Percentiles rank a stretch among this genome's conserved stretches.
These are phyloP conservation scores for Carex cristatella DNA, from an alignment of 176 grass and related monocot species.

Conservation along the genomic window DNA sequence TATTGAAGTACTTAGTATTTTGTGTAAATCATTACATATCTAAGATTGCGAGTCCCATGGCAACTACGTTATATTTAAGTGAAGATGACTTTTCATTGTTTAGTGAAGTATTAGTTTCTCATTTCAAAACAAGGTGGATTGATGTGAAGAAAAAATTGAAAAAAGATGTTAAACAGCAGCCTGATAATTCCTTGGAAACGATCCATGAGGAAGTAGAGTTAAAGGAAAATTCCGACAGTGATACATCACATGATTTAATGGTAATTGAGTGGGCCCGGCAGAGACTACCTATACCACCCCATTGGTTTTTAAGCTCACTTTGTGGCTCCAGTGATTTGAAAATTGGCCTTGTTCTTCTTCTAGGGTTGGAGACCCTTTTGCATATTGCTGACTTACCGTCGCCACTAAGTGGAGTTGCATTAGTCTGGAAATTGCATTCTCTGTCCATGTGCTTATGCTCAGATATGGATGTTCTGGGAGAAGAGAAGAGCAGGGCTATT, in stretches of 20 bases:
- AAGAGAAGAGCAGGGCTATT: conserved; percentile 67
- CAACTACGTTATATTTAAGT: conserved; percentile 54
- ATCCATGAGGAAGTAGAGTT: conserved; percentile 76
- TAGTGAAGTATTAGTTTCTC: conserved; percentile 56
- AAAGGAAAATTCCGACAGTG: conserved; percentile 24
- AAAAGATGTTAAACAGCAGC: conserved; percentile 35
- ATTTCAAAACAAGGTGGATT: conserved; percentile 87
- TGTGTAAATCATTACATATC: conserved; percentile 44
- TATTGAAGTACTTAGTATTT: conserved; percentile 67
- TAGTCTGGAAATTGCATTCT: conserved; percentile 92
- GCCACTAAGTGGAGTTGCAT: conserved; percentile 33
- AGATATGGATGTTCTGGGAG: conserved; percentile 66
- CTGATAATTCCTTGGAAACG: conserved; percentile 46
- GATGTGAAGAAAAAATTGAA: conserved; percentile 46
- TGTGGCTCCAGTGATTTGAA: conserved; percentile 55
- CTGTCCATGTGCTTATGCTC: conserved; percentile 56
- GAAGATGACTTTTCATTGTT: conserved; percentile 70
- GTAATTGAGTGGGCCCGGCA: conserved; percentile 64
- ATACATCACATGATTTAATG: conserved; percentile 38
- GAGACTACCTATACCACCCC: conserved; percentile 68
- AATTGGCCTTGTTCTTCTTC: conserved; percentile 69
- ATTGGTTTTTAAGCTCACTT: conserved; percentile 89
- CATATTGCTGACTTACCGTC: conserved; percentile 26
- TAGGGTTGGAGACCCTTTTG: conserved; percentile 69
- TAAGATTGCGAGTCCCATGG: conserved; percentile 32